Base-by-base conservation (phyloP, 164 flowering plant genomes). In the grape (Vitis vinifera) region DNA sequence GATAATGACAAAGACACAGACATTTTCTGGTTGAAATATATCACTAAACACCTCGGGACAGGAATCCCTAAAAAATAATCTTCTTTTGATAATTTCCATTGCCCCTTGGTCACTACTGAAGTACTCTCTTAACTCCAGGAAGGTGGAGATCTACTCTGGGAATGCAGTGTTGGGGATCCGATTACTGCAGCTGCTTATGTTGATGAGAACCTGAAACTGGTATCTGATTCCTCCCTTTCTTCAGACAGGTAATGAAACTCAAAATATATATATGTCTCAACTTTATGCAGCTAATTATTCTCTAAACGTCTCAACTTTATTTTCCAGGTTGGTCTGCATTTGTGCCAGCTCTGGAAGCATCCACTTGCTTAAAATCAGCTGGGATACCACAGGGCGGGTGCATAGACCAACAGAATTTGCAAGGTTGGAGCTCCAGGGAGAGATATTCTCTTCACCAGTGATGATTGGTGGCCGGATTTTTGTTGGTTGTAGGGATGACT, bases 401-500 rank as follows among this genome's bases (percentile, higher is more conserved):
- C 67, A 65, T 17, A 69, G 72, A 66, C 31, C 62, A 19, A 71
- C 19, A n/a, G 91, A 89, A 73, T 85, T 83, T 74, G 88, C 89
- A 51, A 82, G 78, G 65, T 55, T 87, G 51, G 80, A 84, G 51
- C 87, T 92, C 3, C 74, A 73, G 23, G 96, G 92, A 63, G 92
- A 91, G 23, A 76, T 92, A 63, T 91, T 92, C 72, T 92, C 97
- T 57, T 90, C 98, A 15, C 96, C 96, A 2, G 86, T 95, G 70
- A 93, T 94, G 99, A 82, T 92, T 75, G 90, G 91, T 63, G 97
- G 97, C 29, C 76, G 82, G 67, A 82, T 92, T 76, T 94, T 86
- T 81, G 92, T 92, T 61, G 97, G 99, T 70, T 89, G 97, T 77
- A 82, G 97, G 71, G 97, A 94, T 79, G 94, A 94, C 76, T 76